Conservation (phyloP, 1,139 yeast genomes). For the Yamadazyma songkhlaensis region DNA sequence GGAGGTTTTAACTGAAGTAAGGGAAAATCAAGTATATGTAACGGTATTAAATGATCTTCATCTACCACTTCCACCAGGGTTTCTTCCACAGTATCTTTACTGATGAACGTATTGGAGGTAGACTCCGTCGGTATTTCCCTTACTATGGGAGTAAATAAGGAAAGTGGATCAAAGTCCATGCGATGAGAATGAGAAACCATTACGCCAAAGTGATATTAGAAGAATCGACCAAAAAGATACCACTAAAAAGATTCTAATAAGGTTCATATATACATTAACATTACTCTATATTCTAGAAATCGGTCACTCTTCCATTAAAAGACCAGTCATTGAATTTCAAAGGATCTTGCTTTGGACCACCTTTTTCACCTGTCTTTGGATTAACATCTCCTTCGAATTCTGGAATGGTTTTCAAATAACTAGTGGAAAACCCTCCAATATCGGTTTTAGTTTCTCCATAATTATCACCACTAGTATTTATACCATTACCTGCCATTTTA, state of each 20-base stretch:
- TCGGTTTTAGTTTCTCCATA: constrained; percentile 45
- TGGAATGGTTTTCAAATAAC: constrained; percentile 73
- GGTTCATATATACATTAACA: background rate
- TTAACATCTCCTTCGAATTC: constrained; percentile 95
- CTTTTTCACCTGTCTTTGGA: constrained; percentile 91
- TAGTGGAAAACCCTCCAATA: constrained; percentile 67
- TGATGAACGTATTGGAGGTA: no score
- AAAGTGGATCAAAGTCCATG: constrained; percentile 44
- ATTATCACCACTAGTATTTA: constrained; percentile 19
- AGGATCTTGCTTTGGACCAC: constrained; percentile 99
- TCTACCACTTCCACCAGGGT: background rate
- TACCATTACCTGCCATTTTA: constrained; percentile 30
- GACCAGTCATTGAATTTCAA: constrained; percentile 91
- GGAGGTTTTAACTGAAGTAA: constrained; percentile 48
- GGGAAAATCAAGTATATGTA: constrained; percentile 72
- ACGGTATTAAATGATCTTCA: constrained; percentile 25
- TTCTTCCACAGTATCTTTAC: background rate
- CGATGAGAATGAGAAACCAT: constrained; percentile 4
- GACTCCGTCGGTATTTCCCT: no score
- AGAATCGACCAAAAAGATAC: no score
- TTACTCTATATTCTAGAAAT: constrained; percentile 49
- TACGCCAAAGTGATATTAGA: background rate
- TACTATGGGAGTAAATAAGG: constrained; percentile 32
- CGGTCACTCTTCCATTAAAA: constrained; percentile 94
- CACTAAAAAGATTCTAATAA: background rate